These are phyloP conservation scores for Trichoderma reesei DNA, from an alignment of 495 filamentous ascomycete genomes.

Conservation along the genomic window DNA sequence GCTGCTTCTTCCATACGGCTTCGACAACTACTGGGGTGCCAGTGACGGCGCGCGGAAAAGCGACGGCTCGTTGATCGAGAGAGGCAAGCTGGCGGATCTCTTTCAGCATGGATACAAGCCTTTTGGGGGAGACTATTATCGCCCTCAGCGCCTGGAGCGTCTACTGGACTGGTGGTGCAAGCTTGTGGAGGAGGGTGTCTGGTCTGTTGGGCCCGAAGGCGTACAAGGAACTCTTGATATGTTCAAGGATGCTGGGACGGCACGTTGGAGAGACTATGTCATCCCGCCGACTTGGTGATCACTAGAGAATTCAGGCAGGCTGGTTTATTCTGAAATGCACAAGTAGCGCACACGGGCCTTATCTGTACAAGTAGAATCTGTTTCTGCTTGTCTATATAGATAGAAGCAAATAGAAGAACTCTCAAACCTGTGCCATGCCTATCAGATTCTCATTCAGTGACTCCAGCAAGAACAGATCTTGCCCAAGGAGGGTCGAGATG, in stretches of 20 bases:
- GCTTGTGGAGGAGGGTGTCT: constrained; percentile 30
- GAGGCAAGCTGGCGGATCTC: constrained; percentile 19
- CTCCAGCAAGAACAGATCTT: no score
- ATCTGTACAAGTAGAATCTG: not conserved
- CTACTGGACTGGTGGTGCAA: constrained; percentile 27
- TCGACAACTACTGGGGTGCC: constrained; percentile 5
- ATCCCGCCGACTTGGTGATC: constrained; percentile 18
- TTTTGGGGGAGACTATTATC: constrained; percentile 26
- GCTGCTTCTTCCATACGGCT: constrained; percentile 17
- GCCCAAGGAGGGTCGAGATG: no score
- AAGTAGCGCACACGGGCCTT: not conserved
- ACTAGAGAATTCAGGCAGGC: no score
- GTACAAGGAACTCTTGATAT: constrained; percentile 31
- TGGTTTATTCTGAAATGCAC: no score
- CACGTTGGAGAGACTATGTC: constrained; percentile 14
- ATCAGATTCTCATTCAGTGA: not conserved
- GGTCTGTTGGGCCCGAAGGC: constrained; percentile 31
- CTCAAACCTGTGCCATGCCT: not conserved
- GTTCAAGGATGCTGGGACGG: constrained; percentile 26
- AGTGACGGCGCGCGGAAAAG: constrained; percentile 20
- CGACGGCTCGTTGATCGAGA: constrained; percentile 22
- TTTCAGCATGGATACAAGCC: constrained; percentile 33
- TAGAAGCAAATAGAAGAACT: not conserved
- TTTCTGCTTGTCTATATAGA: not conserved
- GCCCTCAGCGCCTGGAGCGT: constrained; percentile 27